A percentile compares a stretch with the other conserved stretches of the same genome.
phyloP scores from a whole-genome alignment of 1,284 basidiomycete genomes.

The Ustilago trichophora region DNA sequence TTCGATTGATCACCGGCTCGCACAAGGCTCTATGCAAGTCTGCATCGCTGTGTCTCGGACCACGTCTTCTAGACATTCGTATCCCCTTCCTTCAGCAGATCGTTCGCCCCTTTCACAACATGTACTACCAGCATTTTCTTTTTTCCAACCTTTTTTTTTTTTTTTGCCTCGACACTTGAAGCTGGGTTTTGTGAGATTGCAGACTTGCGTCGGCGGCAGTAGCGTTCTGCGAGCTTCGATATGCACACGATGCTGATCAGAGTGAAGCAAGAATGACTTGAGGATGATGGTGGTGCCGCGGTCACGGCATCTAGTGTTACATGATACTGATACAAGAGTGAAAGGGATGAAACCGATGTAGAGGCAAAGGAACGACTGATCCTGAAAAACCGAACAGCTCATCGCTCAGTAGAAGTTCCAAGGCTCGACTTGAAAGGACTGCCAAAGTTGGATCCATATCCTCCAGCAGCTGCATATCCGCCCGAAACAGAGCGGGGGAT shows the following conservation, averaged over 20 bases:
- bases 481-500: slow-evolving; percentile 44
- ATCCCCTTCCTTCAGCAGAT: background rate
- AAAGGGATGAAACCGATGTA: background rate
- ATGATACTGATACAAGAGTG: slow-evolving; percentile 27
- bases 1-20: slow-evolving; percentile 33
- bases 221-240: too few relatives aligned
- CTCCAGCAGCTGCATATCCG: slow-evolving; percentile 25
- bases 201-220: too few relatives aligned
- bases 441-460: slow-evolving; percentile 40
- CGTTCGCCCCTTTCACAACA: background rate
- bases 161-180: too few relatives aligned
- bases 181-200: too few relatives aligned
- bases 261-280: too few relatives aligned
- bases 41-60: background rate
- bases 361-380: background rate
- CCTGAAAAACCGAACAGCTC: background rate
- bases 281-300: background rate
- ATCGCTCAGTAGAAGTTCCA: slow-evolving; percentile 32
- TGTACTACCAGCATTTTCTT: slow-evolving; percentile 18
- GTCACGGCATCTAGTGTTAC: slow-evolving; percentile 32
- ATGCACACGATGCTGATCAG: too few relatives aligned
- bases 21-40: background rate
- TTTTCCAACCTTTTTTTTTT: too few relatives aligned
- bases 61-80: background rate
- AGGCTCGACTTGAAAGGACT: slow-evolving; percentile 44